Evolutionary conservation across 352 stramenopile genomes (phyloP).

Genomic region (Phytophthora ramorum): DNA sequence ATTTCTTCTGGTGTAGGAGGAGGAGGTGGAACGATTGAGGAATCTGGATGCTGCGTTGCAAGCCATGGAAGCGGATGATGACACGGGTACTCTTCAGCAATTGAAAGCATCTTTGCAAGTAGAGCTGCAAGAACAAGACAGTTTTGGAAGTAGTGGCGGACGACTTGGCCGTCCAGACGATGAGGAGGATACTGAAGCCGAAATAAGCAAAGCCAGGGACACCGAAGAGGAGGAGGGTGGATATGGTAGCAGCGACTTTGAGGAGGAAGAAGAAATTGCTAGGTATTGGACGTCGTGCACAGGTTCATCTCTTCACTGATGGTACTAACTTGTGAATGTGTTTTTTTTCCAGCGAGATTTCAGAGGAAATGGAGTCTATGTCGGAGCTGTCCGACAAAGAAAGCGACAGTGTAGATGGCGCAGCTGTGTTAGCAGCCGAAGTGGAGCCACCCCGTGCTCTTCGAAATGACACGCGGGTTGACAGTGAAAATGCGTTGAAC

Average conservation of each 20-base stretch:
- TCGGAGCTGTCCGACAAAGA: slow-evolving; percentile 60
- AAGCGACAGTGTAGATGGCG: slow-evolving; percentile 33
- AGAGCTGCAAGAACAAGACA: slow-evolving; percentile 61
- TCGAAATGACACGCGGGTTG: slow-evolving; percentile 57
- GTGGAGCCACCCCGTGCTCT: slow-evolving; percentile 24
- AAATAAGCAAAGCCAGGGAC: slow-evolving; percentile 7
- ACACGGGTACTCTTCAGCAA: slow-evolving; percentile 79
- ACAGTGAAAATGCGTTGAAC: slow-evolving; percentile 73
- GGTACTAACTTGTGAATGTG: slow-evolving; percentile 5
- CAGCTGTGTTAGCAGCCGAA: slow-evolving; percentile 6
- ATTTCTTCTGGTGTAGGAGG: slow-evolving; percentile 35
- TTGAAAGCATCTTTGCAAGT: slow-evolving; percentile 76
- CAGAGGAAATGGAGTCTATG: slow-evolving; percentile 67
- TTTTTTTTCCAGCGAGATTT: slow-evolving; percentile 52
- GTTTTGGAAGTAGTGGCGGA: slow-evolving; percentile 30
- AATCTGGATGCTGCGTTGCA: slow-evolving; percentile 82
- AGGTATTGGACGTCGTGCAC: slow-evolving; percentile 47
- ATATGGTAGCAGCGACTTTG: slow-evolving; percentile 87
- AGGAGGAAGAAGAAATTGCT: slow-evolving; percentile 78
- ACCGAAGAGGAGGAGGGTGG: slow-evolving; percentile 53
- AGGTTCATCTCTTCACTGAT: not conserved
- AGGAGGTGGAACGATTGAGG: slow-evolving; percentile 61
- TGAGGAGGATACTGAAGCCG: slow-evolving; percentile 19
- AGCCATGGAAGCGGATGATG: slow-evolving; percentile 86
- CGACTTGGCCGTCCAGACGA: slow-evolving; percentile 14